These are phyloP conservation scores for Helotiales sp. DNA, from an alignment of 2,329 filamentous ascomycete genomes.

Conservation along the genomic window DNA sequence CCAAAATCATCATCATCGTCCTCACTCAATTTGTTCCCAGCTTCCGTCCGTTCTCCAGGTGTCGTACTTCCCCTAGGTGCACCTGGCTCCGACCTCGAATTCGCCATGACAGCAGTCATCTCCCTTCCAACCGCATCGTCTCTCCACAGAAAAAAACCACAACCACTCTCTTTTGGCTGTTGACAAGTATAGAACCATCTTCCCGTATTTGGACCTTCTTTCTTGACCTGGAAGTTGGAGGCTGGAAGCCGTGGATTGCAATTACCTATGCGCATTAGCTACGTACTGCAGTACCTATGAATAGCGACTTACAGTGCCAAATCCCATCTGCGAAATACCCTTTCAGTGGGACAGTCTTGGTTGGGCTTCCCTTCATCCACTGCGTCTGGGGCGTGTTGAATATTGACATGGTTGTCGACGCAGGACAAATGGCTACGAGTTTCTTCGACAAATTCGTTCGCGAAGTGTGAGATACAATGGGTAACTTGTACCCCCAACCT, in stretches of 20 bases:
- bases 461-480: too few relatives aligned
- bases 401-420: slow-evolving; percentile 12
- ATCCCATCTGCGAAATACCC: slow-evolving; percentile 44
- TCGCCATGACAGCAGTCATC: slow-evolving; percentile 49
- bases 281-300: background rate
- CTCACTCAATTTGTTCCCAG: slow-evolving; percentile 28
- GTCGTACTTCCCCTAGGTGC: slow-evolving; percentile 27
- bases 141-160: slow-evolving; percentile 63
- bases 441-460: too few relatives aligned
- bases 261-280: slow-evolving; percentile 47
- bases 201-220: slow-evolving; percentile 56
- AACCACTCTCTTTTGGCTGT: slow-evolving; percentile 49
- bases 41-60: slow-evolving; percentile 21
- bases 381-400: slow-evolving; percentile 27
- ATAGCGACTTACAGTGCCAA: slow-evolving; percentile 46
- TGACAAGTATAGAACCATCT: slow-evolving; percentile 60
- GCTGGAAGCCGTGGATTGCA: slow-evolving; percentile 57
- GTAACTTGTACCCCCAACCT: background rate
- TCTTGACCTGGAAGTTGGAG: slow-evolving; percentile 54
- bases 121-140: slow-evolving; percentile 56
- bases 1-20: slow-evolving; percentile 41
- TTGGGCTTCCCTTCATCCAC: slow-evolving; percentile 7
- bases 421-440: too few relatives aligned
- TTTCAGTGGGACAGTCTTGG: slow-evolving; percentile 34
- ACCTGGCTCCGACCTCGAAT: slow-evolving; percentile 50